Conservation (phyloP, 164 flowering plant genomes). For the Warburgia ugandensis region DNA sequence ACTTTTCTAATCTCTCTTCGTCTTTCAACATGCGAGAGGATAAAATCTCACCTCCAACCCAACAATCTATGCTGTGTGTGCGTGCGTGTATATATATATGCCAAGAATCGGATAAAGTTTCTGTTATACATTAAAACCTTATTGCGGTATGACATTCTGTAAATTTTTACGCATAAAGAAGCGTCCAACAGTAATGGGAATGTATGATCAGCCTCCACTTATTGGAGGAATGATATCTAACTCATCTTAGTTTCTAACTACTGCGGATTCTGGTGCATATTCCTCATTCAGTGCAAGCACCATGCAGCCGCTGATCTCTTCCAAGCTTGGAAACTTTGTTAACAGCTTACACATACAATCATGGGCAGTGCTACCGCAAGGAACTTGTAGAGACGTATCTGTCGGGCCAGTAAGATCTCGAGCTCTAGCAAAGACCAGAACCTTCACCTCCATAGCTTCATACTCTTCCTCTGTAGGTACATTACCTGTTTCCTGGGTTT, state of each 20-base stretch:
- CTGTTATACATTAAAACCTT: too few relatives aligned
- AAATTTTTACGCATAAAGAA: too few relatives aligned
- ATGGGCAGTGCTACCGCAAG: slow-evolving; percentile 56
- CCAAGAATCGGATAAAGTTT: too few relatives aligned
- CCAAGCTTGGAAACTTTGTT: slow-evolving; percentile 50
- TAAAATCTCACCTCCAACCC: too few relatives aligned
- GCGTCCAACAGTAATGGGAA: too few relatives aligned
- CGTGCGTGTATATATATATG: too few relatives aligned
- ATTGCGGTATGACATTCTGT: too few relatives aligned
- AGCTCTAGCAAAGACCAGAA: slow-evolving; percentile 91
- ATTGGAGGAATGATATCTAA: slow-evolving; percentile 96
- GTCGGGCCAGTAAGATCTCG: slow-evolving; percentile 71
- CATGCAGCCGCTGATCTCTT: slow-evolving; percentile 65
- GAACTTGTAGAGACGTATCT: slow-evolving; percentile 48
- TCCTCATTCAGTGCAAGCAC: slow-evolving; percentile 89
- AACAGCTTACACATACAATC: slow-evolving; percentile 64
- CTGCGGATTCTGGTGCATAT: slow-evolving; percentile 44
- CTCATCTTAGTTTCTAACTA: slow-evolving; percentile 69
- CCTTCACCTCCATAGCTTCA: slow-evolving; percentile 35
- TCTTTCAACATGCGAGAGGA: too few relatives aligned
- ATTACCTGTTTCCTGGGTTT: background rate
- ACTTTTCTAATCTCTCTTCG: too few relatives aligned
- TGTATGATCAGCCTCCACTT: slow-evolving; percentile 89
- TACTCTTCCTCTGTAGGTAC: background rate
- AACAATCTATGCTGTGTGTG: too few relatives aligned